A percentile compares a stretch with the other conserved stretches of the same genome.
Conservation (phyloP, 2,329 filamentous ascomycete genomes). For the Orbilia javanica region DNA sequence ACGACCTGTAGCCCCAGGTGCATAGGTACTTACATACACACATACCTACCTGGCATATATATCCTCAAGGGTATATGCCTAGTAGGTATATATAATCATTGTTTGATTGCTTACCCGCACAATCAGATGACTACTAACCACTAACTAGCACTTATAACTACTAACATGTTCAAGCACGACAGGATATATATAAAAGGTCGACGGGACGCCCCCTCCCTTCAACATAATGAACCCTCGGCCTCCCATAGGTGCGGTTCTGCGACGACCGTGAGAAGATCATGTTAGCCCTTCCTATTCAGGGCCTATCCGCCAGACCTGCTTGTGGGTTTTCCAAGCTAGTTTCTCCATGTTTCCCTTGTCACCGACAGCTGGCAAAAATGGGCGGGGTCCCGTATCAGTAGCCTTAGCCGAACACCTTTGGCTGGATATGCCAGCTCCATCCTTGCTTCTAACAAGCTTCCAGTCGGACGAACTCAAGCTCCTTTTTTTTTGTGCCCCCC, state of each 20-base stretch:
- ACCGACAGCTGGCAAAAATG: slow-evolving; percentile 55
- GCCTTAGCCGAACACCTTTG: slow-evolving; percentile 51
- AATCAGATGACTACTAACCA: neutral
- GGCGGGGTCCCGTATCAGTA: slow-evolving; percentile 54
- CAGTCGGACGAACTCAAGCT: slow-evolving; percentile 9
- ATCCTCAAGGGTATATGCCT: slow-evolving; percentile 13
- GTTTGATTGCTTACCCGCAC: neutral
- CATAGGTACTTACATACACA: too few species aligned
- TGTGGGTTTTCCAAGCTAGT: slow-evolving; percentile 30
- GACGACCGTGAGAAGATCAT: slow-evolving; percentile 24
- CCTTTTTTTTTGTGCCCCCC: slow-evolving; percentile 12
- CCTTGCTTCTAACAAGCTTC: slow-evolving; percentile 13
- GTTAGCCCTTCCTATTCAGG: slow-evolving; percentile 55
- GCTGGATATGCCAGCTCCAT: slow-evolving; percentile 41
- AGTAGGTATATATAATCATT: too few species aligned
- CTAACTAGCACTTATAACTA: too few species aligned
- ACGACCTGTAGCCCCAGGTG: too few species aligned
- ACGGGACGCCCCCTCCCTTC: slow-evolving; percentile 18
- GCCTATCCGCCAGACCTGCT: slow-evolving; percentile 23
- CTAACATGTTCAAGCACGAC: neutral
- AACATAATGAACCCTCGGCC: slow-evolving; percentile 15
- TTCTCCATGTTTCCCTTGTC: slow-evolving; percentile 45
- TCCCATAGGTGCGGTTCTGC: slow-evolving; percentile 54
- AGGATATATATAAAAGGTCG: neutral
- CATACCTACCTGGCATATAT: neutral